phyloP scores from a whole-genome alignment of 257 asterid genomes.

The Rehmannia glutinosa region DNA sequence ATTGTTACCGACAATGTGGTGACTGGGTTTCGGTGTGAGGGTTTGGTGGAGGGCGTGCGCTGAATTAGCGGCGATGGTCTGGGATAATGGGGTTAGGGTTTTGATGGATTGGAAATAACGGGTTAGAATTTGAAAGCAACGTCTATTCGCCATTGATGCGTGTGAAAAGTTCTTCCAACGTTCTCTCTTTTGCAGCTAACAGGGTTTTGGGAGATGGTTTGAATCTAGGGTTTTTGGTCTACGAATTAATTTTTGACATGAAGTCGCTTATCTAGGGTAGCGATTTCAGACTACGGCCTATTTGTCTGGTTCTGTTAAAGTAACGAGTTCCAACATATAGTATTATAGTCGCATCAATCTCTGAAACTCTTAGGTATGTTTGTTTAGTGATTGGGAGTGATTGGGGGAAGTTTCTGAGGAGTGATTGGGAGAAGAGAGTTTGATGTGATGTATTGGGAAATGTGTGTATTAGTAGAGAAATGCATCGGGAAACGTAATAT shows the following conservation, averaged over 20 bases:
- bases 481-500: no score
- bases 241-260: background rate
- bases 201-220: conserved; percentile 21
- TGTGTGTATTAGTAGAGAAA: no score
- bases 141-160: conserved; percentile 69
- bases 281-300: no score
- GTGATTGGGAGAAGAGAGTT: no score
- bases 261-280: background rate
- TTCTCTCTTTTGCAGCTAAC: background rate
- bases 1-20: conserved; percentile 16
- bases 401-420: no score
- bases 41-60: conserved; percentile 16
- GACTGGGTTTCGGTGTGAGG: conserved; percentile 13
- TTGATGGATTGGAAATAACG: conserved; percentile 35
- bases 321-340: no score
- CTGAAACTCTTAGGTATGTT: no score
- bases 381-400: no score
- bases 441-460: no score
- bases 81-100: conserved; percentile 24
- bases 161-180: background rate
- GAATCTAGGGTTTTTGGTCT: conserved; percentile 35
- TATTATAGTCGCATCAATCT: no score
- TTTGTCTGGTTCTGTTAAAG: no score
- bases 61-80: conserved; percentile 20
- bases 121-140: conserved; percentile 39